phyloP scores from a whole-genome alignment of 75 land plant genomes.

The Pinus tabuliformis region DNA sequence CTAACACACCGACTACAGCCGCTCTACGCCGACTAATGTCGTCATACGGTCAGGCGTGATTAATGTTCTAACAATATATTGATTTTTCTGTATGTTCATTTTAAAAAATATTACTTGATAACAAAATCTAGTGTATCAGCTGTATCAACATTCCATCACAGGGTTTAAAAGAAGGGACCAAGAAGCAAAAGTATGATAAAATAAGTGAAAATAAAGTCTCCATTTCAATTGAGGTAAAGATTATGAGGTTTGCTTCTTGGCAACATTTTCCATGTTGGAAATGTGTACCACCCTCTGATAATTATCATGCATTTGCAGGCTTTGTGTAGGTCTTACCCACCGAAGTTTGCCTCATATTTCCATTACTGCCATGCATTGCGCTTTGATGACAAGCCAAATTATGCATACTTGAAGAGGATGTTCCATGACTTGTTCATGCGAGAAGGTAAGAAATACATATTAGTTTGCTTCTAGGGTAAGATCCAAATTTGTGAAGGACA shows the following conservation, averaged over 20 bases:
- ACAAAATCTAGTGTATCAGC: background rate
- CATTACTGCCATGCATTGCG: conserved; percentile 74
- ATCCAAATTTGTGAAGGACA: background rate
- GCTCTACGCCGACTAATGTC: no score
- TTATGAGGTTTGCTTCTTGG: background rate
- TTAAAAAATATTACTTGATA: background rate
- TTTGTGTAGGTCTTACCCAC: conserved; percentile 80
- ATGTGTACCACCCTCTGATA: background rate
- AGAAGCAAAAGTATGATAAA: conserved; percentile 97
- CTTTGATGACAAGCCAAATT: conserved; percentile 88
- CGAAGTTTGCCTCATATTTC: conserved; percentile 77
- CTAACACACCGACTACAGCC: no score
- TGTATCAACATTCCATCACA: conserved; percentile 91
- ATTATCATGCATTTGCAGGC: conserved; percentile 33
- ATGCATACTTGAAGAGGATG: conserved; percentile 79
- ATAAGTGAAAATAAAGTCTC: conserved; percentile 95
- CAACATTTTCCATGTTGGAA: background rate
- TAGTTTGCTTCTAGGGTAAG: background rate
- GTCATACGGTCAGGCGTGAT: no score
- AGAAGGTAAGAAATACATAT: conserved; percentile 37
- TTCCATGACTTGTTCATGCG: conserved; percentile 81
- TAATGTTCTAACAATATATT: no score
- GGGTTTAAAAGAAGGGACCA: conserved; percentile 91
- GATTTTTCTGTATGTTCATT: background rate
- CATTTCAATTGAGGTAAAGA: conserved; percentile 80